These are phyloP conservation scores for Malus hybrid DNA, from an alignment of 331 rosid genomes.

Conservation along the genomic window DNA sequence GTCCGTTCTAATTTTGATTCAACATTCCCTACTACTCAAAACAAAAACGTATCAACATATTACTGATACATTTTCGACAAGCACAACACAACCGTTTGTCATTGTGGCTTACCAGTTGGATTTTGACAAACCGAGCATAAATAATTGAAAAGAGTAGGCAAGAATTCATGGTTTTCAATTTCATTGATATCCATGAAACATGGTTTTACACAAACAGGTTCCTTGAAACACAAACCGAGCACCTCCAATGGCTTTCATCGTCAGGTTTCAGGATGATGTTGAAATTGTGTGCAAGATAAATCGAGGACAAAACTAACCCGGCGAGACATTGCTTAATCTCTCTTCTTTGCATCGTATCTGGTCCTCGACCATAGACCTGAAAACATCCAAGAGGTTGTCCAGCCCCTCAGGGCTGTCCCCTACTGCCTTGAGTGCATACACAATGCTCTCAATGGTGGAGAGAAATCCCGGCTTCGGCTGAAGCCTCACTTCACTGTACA, in stretches of 20 bases:
- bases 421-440: constrained; percentile 52
- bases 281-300: not conserved
- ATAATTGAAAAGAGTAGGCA: too few relatives aligned
- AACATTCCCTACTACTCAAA: too few relatives aligned
- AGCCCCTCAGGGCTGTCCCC: constrained; percentile 52
- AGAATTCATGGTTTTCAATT: not conserved
- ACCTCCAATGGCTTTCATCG: not conserved
- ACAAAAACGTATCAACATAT: too few relatives aligned
- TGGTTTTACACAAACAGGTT: not conserved
- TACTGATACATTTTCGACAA: too few relatives aligned
- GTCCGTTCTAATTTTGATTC: too few relatives aligned
- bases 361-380: constrained; percentile 72
- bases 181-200: not conserved
- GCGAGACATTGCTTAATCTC: constrained; percentile 35
- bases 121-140: too few relatives aligned
- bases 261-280: not conserved
- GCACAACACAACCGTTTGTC: too few relatives aligned
- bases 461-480: constrained; percentile 72
- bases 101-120: too few relatives aligned
- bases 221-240: not conserved
- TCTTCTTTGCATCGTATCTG: constrained; percentile 70
- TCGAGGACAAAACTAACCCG: not conserved
- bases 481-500: constrained; percentile 62
- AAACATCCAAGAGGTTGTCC: constrained; percentile 60
- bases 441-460: constrained; percentile 80